These are phyloP conservation scores for Pistacia integerrima DNA, from an alignment of 345 rosid species.

Conservation along the genomic window DNA sequence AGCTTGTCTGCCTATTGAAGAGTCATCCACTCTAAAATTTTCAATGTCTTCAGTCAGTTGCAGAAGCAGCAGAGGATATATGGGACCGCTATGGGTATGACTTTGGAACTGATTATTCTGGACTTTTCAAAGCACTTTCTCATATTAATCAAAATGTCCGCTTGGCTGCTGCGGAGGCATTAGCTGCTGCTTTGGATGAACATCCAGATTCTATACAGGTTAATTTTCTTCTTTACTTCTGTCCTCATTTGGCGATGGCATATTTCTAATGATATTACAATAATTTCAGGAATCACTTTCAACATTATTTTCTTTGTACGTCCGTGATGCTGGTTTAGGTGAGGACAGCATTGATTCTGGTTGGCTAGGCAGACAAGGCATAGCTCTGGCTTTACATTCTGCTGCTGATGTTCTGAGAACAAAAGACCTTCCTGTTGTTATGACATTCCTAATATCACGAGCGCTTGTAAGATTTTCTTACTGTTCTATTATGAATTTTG, in stretches of 20 bases:
- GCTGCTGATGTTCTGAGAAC: conserved; percentile 91
- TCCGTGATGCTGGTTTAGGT: conserved; percentile 63
- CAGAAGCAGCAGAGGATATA: conserved; percentile 89
- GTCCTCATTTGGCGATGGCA: conserved; percentile 19
- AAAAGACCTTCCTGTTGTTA: conserved; percentile 94
- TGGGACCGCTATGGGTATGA: conserved; percentile 96
- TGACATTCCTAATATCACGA: conserved; percentile 95
- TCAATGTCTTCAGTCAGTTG: conserved; percentile 63
- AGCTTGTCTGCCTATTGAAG: background rate
- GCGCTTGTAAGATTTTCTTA: conserved; percentile 65
- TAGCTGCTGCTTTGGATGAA: conserved; percentile 97
- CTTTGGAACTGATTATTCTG: conserved; percentile 89
- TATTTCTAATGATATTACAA: conserved; percentile 25
- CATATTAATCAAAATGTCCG: conserved; percentile 85
- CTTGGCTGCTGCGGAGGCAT: conserved; percentile 91
- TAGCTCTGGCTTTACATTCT: conserved; percentile 86
- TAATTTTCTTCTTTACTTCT: conserved; percentile 16
- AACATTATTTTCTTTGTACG: conserved; percentile 81
- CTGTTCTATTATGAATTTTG: background rate
- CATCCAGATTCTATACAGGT: conserved; percentile 85
- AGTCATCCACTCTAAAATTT: conserved; percentile 3
- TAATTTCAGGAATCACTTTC: conserved; percentile 82
- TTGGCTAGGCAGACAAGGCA: conserved; percentile 95
- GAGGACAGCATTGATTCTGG: conserved; percentile 73
- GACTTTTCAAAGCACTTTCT: conserved; percentile 82